Evolutionary conservation across 73 alveolate species (phyloP), one percentile per base, ranked within the genome.

Genomic region (Uronychia setigera): DNA sequence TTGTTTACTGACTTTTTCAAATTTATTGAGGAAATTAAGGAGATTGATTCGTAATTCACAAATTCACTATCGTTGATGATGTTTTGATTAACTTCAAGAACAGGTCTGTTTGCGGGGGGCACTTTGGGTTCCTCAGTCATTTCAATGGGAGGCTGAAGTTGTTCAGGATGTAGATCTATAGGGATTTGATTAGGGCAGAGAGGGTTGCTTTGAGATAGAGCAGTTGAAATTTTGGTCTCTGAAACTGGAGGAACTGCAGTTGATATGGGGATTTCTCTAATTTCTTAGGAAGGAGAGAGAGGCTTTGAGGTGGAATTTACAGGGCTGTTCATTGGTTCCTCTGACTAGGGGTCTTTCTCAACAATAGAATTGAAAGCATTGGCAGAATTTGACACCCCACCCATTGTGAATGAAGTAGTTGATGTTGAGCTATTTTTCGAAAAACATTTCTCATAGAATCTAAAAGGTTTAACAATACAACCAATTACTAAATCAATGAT

Each of bases 391-490:
- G 67, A 46, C n/a, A 19, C 67, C n/a, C 67, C 67, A 11, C 67
- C 67, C 67, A 46, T 19, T 46, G 67, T 46, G 67, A 19, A 46
- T 11, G 67, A 46, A 46, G 67, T 46, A 11, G 67, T 46, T 11
- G 67, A 46, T 67, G 74, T 57, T 13, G 79, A 26, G 30, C 26
- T 67, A 5, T 76, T 29, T 27, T 30, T 76, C 58, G 25, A 5
- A 27, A 76, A 76, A 30, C 81, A 76, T 26, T 27, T 5, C 19
- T 76, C 46, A 27, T 26, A 76, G 81, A 76, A 76, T 27, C 59
- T 28, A 27, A 5, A 11, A 46, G 67, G n/a, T n/a, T n/a, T n/a
- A n/a, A n/a, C n/a, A 46, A 46, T 5, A 46, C 5, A 46, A 46
- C n/a, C 5, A 19, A 5, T 46, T 46, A 46, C 67, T 46, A 19